phyloP scores from a whole-genome alignment of 768 basidiomycete species.

The Exidia glandulosa region DNA sequence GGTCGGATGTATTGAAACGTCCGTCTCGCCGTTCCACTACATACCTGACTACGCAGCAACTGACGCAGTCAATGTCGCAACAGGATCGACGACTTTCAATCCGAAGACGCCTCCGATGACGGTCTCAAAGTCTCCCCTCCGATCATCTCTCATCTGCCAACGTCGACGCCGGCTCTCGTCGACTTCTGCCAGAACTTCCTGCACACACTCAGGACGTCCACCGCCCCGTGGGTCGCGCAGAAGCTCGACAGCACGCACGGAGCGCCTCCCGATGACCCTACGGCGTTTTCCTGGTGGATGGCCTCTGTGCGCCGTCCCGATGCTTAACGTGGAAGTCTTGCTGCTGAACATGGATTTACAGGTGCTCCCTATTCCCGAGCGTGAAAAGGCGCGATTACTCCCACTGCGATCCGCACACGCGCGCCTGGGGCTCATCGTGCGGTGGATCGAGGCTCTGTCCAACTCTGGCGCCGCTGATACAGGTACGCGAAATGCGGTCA shows the following conservation, averaged over 20 bases:
- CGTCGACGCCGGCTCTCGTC: conserved; percentile 27
- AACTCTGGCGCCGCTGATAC: too few species aligned
- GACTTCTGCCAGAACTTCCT: conserved; percentile 50
- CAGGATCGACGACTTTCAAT: conserved; percentile 16
- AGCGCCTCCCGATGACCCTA: conserved; percentile 61
- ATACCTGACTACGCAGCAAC: neutral
- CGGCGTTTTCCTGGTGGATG: conserved; percentile 81
- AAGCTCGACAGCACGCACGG: conserved; percentile 72
- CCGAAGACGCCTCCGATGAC: conserved; percentile 4
- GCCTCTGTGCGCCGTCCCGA: conserved; percentile 24
- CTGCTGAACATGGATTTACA: conserved; percentile 7
- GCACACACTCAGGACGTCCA: conserved; percentile 49
- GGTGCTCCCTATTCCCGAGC: conserved; percentile 82
- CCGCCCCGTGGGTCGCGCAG: conserved; percentile 90
- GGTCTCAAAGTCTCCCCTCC: neutral
- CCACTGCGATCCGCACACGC: conserved; percentile 70
- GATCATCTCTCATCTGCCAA: neutral
- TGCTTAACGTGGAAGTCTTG: neutral
- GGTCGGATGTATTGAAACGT: conserved; percentile 68
- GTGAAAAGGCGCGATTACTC: conserved; percentile 77
- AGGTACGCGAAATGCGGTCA: too few species aligned
- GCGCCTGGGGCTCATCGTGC: conserved; percentile 73
- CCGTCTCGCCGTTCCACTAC: conserved; percentile 3
- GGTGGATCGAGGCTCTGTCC: conserved; percentile 92
- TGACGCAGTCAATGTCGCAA: conserved; percentile 20